These are phyloP conservation scores for Neophaeococcomyces mojaviensis DNA, from an alignment of 2,329 filamentous ascomycete genomes.

Conservation along the genomic window DNA sequence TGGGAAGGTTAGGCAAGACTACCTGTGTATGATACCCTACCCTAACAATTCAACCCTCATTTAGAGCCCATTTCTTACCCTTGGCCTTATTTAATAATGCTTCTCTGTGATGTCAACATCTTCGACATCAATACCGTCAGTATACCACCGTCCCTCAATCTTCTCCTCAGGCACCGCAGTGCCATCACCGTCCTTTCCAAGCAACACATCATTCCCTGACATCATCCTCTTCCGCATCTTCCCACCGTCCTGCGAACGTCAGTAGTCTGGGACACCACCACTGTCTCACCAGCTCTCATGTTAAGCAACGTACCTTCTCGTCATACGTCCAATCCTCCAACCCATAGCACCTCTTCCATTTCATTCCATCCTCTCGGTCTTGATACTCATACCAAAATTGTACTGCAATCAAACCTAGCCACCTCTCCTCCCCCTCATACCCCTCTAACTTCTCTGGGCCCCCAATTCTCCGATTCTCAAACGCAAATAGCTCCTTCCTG, in stretches of 20 bases:
- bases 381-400: slow-evolving; percentile 87
- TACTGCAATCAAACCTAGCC: slow-evolving; percentile 55
- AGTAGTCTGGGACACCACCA: not conserved
- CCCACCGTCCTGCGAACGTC: slow-evolving; percentile 19
- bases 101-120: slow-evolving; percentile 23
- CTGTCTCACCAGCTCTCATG: not conserved
- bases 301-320: slow-evolving; percentile 10
- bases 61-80: too few species aligned
- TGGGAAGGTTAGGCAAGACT: too few species aligned
- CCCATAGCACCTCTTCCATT: slow-evolving; percentile 85
- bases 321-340: slow-evolving; percentile 49
- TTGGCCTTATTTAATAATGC: too few species aligned
- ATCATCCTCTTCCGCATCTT: slow-evolving; percentile 43
- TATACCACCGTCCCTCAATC: slow-evolving; percentile 37
- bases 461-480: slow-evolving; percentile 2
- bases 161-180: slow-evolving; percentile 19
- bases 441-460: slow-evolving; percentile 10
- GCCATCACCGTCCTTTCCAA: slow-evolving; percentile 36
- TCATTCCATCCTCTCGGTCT: slow-evolving; percentile 51
- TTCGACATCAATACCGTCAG: slow-evolving; percentile 36
- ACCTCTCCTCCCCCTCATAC: slow-evolving; percentile 31
- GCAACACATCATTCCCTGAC: slow-evolving; percentile 40
- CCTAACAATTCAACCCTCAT: too few species aligned
- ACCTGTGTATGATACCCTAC: too few species aligned
- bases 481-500: slow-evolving; percentile 68